Percentiles rank a stretch among this genome's conserved stretches.
These are phyloP conservation scores for Talaromyces wortmannii DNA, from an alignment of 495 filamentous ascomycete genomes.

Conservation along the genomic window DNA sequence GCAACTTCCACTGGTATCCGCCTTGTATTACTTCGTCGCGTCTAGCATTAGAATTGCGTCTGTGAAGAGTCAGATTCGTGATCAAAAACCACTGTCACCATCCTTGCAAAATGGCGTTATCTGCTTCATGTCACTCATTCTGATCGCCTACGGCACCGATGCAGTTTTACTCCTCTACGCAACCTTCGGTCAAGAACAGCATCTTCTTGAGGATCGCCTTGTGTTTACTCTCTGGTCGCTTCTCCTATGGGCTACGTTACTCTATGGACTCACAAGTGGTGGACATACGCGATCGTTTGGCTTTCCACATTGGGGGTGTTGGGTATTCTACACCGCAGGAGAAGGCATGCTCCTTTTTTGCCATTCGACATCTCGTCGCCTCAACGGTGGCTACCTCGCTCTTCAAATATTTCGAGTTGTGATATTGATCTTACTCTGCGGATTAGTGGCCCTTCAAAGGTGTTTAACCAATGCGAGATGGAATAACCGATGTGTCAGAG, in stretches of 20 bases:
- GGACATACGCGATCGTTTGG: not conserved
- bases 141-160: constrained; percentile 2
- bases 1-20: not conserved
- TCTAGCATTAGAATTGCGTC: not conserved
- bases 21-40: not conserved
- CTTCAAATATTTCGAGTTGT: constrained; percentile 4
- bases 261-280: not conserved
- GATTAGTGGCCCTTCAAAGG: not conserved
- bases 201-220: not conserved
- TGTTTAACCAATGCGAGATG: not conserved
- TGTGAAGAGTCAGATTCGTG: not conserved
- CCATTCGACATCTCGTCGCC: not conserved
- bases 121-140: not conserved
- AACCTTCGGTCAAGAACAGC: not conserved
- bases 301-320: constrained; percentile 1
- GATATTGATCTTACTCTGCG: not conserved
- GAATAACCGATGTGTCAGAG: not conserved
- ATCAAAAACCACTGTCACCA: not conserved
- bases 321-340: constrained; percentile 3
- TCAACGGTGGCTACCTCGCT: not conserved
- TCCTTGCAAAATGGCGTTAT: not conserved
- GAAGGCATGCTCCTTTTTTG: constrained; percentile 1
- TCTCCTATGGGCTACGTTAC: constrained; percentile 6
- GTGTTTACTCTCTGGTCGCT: constrained; percentile 5
- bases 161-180: not conserved